These are phyloP conservation scores for Mycena venus DNA, from an alignment of 768 basidiomycete genomes.

Conservation along the genomic window DNA sequence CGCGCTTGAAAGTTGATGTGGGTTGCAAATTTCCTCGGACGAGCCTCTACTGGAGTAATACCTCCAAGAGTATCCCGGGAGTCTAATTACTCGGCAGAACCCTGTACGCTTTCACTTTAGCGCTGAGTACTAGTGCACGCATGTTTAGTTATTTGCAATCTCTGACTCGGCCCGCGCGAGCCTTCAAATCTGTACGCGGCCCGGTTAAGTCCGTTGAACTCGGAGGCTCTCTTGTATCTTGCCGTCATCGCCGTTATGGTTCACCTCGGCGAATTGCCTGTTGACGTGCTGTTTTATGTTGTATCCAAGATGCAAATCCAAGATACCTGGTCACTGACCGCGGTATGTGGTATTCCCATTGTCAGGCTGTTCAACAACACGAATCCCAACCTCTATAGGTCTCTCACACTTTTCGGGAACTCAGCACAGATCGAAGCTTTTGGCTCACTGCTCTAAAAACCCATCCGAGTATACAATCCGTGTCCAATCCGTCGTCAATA, in stretches of 20 bases:
- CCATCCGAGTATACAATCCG: constrained; percentile 5
- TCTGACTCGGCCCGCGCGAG: too few species aligned
- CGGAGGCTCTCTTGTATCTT: background rate
- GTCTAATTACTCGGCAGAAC: too few species aligned
- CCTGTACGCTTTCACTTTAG: too few species aligned
- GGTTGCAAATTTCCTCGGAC: too few species aligned
- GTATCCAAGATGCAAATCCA: background rate
- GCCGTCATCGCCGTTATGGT: background rate
- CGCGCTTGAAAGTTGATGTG: too few species aligned
- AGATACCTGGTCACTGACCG: constrained; percentile 14
- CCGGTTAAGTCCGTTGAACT: too few species aligned
- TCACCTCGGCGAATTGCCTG: constrained; percentile 13
- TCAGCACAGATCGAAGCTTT: constrained; percentile 16
- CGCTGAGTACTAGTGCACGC: too few species aligned
- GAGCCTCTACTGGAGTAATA: too few species aligned
- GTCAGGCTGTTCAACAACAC: background rate
- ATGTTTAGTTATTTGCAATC: too few species aligned
- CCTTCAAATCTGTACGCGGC: too few species aligned
- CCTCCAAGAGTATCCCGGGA: too few species aligned
- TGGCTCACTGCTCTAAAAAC: constrained; percentile 23
- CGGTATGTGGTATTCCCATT: constrained; percentile 1
- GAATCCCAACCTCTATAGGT: background rate
- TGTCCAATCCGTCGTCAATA: background rate
- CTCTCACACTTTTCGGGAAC: constrained; percentile 6
- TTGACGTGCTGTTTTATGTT: constrained; percentile 14